Conservation (phyloP, 148 eudicot species). For the Cornus suecica region DNA sequence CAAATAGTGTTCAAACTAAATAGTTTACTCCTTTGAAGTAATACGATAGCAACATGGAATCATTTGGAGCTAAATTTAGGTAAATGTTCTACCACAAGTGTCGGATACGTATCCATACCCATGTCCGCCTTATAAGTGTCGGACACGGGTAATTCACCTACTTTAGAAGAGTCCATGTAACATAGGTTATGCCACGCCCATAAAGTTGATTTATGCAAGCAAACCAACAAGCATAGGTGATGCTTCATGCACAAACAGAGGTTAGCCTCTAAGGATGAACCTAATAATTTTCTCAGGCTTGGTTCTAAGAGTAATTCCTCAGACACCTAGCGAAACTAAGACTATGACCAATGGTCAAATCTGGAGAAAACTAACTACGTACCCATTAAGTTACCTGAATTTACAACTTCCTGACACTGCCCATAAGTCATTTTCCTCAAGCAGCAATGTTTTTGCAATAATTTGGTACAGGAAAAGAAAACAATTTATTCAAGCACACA, state of each 20-base stretch:
- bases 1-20: too few species aligned
- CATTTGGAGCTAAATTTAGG: too few species aligned
- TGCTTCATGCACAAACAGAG: neutral
- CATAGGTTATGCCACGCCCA: too few species aligned
- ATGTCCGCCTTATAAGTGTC: too few species aligned
- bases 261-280: neutral
- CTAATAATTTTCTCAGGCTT: neutral
- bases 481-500: too few species aligned
- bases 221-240: neutral
- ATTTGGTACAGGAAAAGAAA: too few species aligned
- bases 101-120: too few species aligned
- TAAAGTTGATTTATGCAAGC: neutral
- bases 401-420: neutral
- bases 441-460: neutral
- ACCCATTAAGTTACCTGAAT: neutral
- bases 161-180: too few species aligned
- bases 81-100: too few species aligned
- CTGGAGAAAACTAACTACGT: neutral
- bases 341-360: neutral
- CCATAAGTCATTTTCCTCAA: neutral
- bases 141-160: too few species aligned
- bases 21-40: too few species aligned
- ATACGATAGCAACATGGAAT: too few species aligned
- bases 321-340: neutral
- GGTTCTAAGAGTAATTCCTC: neutral